Conservation (phyloP, 148 eudicot genomes). For the Spergularia marina region DNA sequence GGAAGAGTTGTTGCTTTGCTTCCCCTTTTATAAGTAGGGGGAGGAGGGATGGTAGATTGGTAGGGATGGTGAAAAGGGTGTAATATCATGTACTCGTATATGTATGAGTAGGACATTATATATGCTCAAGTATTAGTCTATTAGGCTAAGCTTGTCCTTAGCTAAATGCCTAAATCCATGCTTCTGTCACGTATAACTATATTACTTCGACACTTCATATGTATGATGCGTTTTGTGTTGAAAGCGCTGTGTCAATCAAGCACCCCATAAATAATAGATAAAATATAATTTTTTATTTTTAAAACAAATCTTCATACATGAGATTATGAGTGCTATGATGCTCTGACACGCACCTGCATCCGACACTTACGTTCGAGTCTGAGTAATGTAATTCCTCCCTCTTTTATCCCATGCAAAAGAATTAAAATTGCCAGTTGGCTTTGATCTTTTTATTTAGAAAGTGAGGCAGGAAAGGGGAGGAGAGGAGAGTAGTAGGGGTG, state of each 20-base stretch:
- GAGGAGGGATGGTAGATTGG: neutral
- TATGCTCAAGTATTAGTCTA: neutral
- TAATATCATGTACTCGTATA: neutral
- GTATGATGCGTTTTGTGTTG: too few species aligned
- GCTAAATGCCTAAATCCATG: neutral
- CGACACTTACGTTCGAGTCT: too few species aligned
- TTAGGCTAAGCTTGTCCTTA: slow-evolving; percentile 1
- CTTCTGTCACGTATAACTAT: too few species aligned
- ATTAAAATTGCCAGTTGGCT: slow-evolving; percentile 67
- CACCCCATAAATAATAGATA: too few species aligned
- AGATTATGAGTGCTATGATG: too few species aligned
- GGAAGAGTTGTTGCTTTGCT: slow-evolving; percentile 2
- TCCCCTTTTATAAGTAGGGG: neutral
- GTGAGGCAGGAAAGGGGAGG: slow-evolving; percentile 7
- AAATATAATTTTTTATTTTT: too few species aligned
- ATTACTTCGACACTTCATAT: too few species aligned
- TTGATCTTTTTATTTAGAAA: slow-evolving; percentile 27
- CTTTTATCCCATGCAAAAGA: slow-evolving; percentile 37
- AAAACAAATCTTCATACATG: too few species aligned
- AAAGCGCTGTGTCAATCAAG: too few species aligned
- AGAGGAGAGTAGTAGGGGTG: neutral
- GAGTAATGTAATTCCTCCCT: neutral
- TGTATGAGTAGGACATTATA: neutral
- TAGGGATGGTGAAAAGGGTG: slow-evolving; percentile 7
- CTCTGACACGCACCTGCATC: too few species aligned